Base-by-base conservation (phyloP, 73 alveolate species). In the Paramecium bursaria region DNA sequence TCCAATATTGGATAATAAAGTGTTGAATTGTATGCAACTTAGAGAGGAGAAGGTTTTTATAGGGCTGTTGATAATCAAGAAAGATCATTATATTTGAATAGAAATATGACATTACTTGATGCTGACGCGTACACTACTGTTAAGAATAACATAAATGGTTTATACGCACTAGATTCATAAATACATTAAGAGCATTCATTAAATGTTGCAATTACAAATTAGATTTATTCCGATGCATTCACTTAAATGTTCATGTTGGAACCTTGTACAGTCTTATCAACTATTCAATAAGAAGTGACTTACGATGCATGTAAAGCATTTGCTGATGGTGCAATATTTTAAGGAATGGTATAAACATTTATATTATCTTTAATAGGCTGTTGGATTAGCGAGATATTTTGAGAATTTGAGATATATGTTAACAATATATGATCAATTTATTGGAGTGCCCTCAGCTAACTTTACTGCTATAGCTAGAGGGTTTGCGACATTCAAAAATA, bases 251-350 rank as follows among this genome's bases (percentile, higher is more conserved):
- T 79, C 50, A 79, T 79, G 89, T 48, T 79, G 17, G 46, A 79
- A n/a, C 89, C 89, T 3, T 79, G 89, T 31, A 33, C 74, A 26
- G 27, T 79, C 0, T 48, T 79, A 23, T 52, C 82, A 31, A 15
- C 17, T 29, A 48, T 11, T 4, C 23, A 53, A 48, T 14, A 55
- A 33, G 89, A 73, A 55, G 49, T 53, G 35, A 10, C 53, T 4
- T 48, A 52, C 1, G 74, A 42, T 35, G 85, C 23, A 7, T 79
- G 89, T 19, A 23, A 79, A 46, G 21, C 73, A 11, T 79, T 79
- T 79, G 89, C 89, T 30, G 89, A 79, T 14, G 76, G 76, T 19
- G 61, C 89, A 5, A 73, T 79, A 48, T 52, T 49, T 79, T 42
- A 79, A 79, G 89, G 89, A 39, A 79, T 79, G 89, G n/a, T n/a